A percentile compares a stretch with the other conserved stretches of the same genome.
Evolutionary conservation across 352 stramenopile species (phyloP).

Genomic region (Phytophthora litchii): DNA sequence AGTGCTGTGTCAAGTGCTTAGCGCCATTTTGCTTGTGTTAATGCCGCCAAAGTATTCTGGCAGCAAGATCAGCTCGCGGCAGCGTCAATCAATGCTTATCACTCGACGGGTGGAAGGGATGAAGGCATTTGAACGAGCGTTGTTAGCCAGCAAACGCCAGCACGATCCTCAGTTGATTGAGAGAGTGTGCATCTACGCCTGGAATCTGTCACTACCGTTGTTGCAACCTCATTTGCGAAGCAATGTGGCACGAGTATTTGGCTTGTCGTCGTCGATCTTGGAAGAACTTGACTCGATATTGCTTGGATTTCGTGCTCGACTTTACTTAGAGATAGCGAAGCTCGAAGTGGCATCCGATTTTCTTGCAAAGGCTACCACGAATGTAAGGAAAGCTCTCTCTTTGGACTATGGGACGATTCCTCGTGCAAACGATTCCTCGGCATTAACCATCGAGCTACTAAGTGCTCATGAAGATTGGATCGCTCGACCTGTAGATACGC

Average conservation of each 20-base stretch:
- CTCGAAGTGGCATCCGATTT: constrained; percentile 89
- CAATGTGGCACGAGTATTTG: constrained; percentile 77
- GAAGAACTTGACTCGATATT: constrained; percentile 87
- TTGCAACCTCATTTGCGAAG: constrained; percentile 73
- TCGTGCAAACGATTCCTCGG: constrained; percentile 13
- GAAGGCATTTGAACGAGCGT: constrained; percentile 76
- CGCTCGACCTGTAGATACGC: constrained; percentile 58
- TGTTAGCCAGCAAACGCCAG: constrained; percentile 81
- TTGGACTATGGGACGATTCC: constrained; percentile 62
- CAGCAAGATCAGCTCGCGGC: constrained; percentile 29
- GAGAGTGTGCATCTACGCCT: constrained; percentile 76
- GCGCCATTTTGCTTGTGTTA: constrained; percentile 45
- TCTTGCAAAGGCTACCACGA: constrained; percentile 75
- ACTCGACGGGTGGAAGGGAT: constrained; percentile 68
- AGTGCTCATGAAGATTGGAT: constrained; percentile 32
- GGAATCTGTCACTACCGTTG: constrained; percentile 85
- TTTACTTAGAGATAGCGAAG: constrained; percentile 87
- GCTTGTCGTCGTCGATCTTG: constrained; percentile 58
- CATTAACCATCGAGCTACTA: constrained; percentile 31
- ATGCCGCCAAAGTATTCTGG: constrained; percentile 13
- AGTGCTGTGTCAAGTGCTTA: constrained; percentile 64
- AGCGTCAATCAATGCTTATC: constrained; percentile 49
- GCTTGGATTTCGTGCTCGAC: constrained; percentile 71
- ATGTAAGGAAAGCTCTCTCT: constrained; percentile 60
- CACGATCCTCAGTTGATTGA: constrained; percentile 81